These are phyloP conservation scores for Lactifluus hygrophoroides DNA, from an alignment of 768 basidiomycete species.

Conservation along the genomic window DNA sequence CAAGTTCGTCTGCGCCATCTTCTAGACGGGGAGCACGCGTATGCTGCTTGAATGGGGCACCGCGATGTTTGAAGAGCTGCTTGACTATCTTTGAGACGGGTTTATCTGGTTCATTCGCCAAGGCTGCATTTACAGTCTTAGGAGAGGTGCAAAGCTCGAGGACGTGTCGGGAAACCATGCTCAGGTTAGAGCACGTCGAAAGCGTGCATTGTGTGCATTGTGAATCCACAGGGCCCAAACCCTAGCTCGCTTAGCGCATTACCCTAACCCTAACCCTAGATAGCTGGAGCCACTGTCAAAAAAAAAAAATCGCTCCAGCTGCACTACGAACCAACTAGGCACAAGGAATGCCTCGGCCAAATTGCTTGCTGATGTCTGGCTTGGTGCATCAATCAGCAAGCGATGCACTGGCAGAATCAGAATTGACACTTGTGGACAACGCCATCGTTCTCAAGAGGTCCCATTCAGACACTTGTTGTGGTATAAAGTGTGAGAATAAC, in stretches of 20 bases:
- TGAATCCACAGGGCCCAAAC: no score
- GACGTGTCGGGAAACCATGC: slow-evolving; percentile 11
- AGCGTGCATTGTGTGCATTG: neutral
- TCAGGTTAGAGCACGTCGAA: neutral
- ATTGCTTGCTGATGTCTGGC: no score
- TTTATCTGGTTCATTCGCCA: slow-evolving; percentile 3
- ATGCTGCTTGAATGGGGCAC: neutral
- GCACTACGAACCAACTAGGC: neutral
- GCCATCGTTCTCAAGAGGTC: neutral
- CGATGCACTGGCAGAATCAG: neutral
- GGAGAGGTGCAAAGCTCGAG: slow-evolving; percentile 14
- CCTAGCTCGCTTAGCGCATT: no score
- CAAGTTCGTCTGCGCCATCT: slow-evolving; percentile 29
- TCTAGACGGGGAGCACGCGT: neutral
- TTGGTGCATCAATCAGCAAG: no score
- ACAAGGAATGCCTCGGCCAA: no score
- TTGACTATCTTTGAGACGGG: slow-evolving; percentile 3
- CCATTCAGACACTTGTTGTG: no score
- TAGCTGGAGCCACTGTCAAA: no score
- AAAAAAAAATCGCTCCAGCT: no score
- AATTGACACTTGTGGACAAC: neutral
- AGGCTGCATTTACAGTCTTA: slow-evolving; percentile 5
- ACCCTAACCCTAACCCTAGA: slow-evolving; percentile 6
- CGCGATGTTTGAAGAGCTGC: slow-evolving; percentile 1
- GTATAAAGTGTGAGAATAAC: neutral